Evolutionary conservation across 352 stramenopile species (phyloP), one percentile per base, ranked within the genome.

Genomic region (Phytophthora idaei): DNA sequence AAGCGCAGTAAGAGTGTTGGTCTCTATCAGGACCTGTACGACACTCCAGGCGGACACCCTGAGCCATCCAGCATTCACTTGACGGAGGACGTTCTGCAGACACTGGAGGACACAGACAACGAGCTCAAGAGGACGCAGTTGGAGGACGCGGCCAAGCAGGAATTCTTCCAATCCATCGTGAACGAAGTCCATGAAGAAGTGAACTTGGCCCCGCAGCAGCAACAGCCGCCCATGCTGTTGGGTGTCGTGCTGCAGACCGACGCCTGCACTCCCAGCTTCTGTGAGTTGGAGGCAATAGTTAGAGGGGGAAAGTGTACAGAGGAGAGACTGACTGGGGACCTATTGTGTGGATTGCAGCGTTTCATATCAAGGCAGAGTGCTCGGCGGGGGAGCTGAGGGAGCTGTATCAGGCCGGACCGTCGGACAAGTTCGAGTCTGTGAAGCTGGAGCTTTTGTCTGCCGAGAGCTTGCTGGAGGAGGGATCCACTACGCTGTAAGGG

Each of bases 121-220:
- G 47, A 64, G n/a, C 21, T 37, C 1, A 29, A n/a, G n/a, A 57
- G 28, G 42, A 28, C 14, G 8, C 44, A 56, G 17, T 34, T 83
- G 31, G 78, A 90, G 50, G 34, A 37, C 0, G 76, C 66, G 4
- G 78, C 70, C 0, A 61, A 67, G 9, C 55, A 61, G 10, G 82
- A 89, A 53, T 77, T 93, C 53, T 95, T 93, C 17, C 61, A 72
- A 25, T 95, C 86, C 34, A 90, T 95, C 47, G 66, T 78, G 36
- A 80, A 80, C 21, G 87, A 95, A 61, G 73, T 94, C 25, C 69
- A 91, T 36, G 88, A 95, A 45, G 88, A 95, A 52, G 79, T 94
- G 61, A 95, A 95, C 46, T 34, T 95, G 29, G 21, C 69, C 0
- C 59, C 54, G 9, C 15, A 48, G n/a, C 59, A 79, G 25, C 64